Base-by-base conservation (phyloP, 371 early-diverging fungal genomes). In the Paraphysoderma sedebokerense region DNA sequence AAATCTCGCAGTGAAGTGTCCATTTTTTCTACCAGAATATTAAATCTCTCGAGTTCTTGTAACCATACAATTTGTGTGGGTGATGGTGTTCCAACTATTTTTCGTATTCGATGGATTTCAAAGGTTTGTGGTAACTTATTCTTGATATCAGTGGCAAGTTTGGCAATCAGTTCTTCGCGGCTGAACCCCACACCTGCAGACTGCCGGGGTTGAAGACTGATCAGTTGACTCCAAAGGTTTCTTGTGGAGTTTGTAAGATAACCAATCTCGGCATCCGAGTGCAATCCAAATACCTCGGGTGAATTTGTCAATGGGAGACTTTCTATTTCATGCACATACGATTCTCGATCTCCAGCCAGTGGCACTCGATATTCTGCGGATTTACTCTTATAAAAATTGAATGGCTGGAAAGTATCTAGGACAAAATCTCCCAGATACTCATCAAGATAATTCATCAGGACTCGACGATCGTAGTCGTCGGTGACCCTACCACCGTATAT, bases 401-500 rank as follows among this genome's bases (percentile, higher is more conserved):
- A 74, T 3, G 68, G 68, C 50, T 71, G 75, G 61, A 70, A 68
- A 9, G 67, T 56, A 48, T 74, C 75, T 50, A 74, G 72, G 20
- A 74, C 32, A 42, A 74, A 74, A 42, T 74, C 75, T 32, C 75
- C 75, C 23, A 72, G 52, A 45, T 74, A 74, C 50, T 74, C 75
- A 29, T 72, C 73, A 39, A 74, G 52, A 39, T 74, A 74, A 0
- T 67, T 68, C 63, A 65, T 72, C 22, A 74, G 56, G n/a, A 73
- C 63, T 3, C 71, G 49, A 5, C 75, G 59, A 48, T 74, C 75
- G 41, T 73, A 73, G 47, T 74, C 75, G 49, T 74, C 75, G 11
- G 73, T 73, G n/a, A 74, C 75, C 12, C 75, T 54, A 2, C 75
- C 75, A 22, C 75, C 75, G 51, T 74, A 74, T 27, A 72, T 74